Conservation (phyloP, 331 rosid species). For the Dryas integrifolia region DNA sequence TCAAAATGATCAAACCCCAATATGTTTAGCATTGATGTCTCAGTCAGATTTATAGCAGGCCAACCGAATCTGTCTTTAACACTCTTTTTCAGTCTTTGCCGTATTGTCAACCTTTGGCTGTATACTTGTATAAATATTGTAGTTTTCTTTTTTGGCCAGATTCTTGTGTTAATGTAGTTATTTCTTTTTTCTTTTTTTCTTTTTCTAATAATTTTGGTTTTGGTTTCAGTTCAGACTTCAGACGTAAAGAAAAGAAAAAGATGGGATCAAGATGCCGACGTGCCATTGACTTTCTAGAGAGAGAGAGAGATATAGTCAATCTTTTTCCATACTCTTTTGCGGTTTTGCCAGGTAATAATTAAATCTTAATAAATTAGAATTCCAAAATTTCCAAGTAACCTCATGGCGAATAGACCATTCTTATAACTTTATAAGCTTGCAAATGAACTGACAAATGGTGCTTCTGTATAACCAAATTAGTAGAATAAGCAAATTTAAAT, state of each 20-base stretch:
- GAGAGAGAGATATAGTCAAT: background rate
- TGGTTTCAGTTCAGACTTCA: background rate
- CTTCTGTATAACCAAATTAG: background rate
- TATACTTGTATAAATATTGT: background rate
- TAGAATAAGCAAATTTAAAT: background rate
- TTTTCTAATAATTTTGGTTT: background rate
- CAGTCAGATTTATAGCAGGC: background rate
- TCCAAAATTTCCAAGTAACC: background rate
- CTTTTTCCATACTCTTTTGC: background rate
- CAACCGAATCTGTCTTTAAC: background rate
- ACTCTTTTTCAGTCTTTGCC: background rate
- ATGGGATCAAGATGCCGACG: background rate
- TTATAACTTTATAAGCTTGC: background rate
- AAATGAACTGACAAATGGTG: background rate
- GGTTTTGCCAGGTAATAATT: background rate
- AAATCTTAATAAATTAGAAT: too few species aligned
- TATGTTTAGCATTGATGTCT: background rate
- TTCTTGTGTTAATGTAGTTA: too few species aligned
- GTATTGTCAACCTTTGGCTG: background rate
- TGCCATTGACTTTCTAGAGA: background rate
- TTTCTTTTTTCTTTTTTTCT: background rate
- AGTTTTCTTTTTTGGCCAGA: too few species aligned
- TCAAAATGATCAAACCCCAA: background rate
- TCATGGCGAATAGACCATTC: background rate
- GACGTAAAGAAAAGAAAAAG: background rate